Percentiles rank a stretch among this genome's conserved stretches.
These are phyloP conservation scores for Phaffia tasmanica DNA, from an alignment of 768 basidiomycete genomes.

Conservation along the genomic window DNA sequence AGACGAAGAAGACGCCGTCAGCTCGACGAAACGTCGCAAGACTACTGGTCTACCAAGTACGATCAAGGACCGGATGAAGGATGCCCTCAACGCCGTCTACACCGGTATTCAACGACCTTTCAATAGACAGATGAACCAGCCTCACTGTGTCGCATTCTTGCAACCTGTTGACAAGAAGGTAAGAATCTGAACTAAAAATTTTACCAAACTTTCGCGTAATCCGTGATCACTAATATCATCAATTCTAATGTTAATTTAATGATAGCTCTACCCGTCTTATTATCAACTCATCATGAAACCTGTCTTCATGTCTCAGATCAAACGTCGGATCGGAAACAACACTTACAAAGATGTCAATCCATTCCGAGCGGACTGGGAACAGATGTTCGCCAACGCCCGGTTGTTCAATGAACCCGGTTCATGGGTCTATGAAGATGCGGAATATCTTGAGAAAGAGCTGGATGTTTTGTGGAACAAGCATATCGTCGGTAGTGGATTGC, in stretches of 20 bases:
- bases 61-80: slow-evolving; percentile 54
- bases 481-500: slow-evolving; percentile 10
- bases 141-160: slow-evolving; percentile 35
- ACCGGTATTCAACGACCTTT: slow-evolving; percentile 31
- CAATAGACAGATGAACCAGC: slow-evolving; percentile 31
- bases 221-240: slow-evolving; percentile 15
- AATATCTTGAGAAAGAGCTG: slow-evolving; percentile 38
- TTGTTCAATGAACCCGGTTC: slow-evolving; percentile 91
- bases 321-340: slow-evolving; percentile 44
- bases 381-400: slow-evolving; percentile 89
- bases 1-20: slow-evolving; percentile 13
- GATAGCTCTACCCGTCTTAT: slow-evolving; percentile 80
- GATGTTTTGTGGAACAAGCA: slow-evolving; percentile 13
- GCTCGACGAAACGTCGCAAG: slow-evolving; percentile 47
- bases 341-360: slow-evolving; percentile 29
- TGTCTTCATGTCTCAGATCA: slow-evolving; percentile 76
- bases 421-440: slow-evolving; percentile 87
- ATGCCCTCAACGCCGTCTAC: slow-evolving; percentile 32
- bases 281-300: slow-evolving; percentile 77
- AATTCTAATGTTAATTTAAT: slow-evolving; percentile 23
- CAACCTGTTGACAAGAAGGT: slow-evolving; percentile 35
- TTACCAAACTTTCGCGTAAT: slow-evolving; percentile 1
- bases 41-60: slow-evolving; percentile 49
- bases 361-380: slow-evolving; percentile 42
- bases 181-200: slow-evolving; percentile 31